These are phyloP conservation scores for Eleusine indica DNA, from an alignment of 176 grass and related monocot genomes.

Conservation along the genomic window DNA sequence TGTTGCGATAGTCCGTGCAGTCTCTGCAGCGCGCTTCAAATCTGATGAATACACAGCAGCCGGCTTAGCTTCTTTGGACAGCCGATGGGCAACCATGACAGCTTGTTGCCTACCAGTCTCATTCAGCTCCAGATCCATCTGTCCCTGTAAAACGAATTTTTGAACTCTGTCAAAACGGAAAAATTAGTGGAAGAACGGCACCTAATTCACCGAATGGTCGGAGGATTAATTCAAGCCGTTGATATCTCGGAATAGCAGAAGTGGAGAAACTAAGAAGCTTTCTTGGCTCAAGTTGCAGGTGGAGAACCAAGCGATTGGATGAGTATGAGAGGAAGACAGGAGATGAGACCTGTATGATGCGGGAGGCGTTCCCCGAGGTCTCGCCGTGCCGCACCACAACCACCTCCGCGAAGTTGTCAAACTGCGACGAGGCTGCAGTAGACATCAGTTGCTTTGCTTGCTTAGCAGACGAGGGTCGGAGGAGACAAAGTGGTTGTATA, in stretches of 20 bases:
- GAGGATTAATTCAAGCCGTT: not conserved
- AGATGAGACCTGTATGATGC: slow-evolving; percentile 52
- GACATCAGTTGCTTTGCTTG: not conserved
- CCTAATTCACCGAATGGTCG: not conserved
- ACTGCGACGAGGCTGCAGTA: not conserved
- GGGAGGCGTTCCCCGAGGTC: slow-evolving; percentile 59
- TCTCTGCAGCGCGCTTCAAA: slow-evolving; percentile 64
- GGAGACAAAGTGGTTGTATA: too few species aligned
- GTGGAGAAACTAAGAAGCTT: not conserved
- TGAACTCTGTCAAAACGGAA: not conserved
- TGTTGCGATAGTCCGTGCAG: slow-evolving; percentile 52
- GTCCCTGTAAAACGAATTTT: slow-evolving; percentile 36
- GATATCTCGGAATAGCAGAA: not conserved
- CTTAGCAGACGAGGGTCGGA: too few species aligned
- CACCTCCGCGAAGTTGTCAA: slow-evolving; percentile 50
- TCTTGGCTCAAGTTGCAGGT: not conserved
- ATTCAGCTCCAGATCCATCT: slow-evolving; percentile 69
- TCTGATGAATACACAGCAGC: slow-evolving; percentile 71
- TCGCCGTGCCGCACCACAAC: slow-evolving; percentile 75
- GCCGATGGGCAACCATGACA: slow-evolving; percentile 44
- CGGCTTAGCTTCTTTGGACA: slow-evolving; percentile 59
- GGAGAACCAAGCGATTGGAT: not conserved
- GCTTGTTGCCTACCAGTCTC: slow-evolving; percentile 60
- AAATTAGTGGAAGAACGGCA: not conserved
- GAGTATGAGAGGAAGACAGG: not conserved